Conservation (phyloP, 176 grass and related monocot genomes). For the Avena sativa region DNA sequence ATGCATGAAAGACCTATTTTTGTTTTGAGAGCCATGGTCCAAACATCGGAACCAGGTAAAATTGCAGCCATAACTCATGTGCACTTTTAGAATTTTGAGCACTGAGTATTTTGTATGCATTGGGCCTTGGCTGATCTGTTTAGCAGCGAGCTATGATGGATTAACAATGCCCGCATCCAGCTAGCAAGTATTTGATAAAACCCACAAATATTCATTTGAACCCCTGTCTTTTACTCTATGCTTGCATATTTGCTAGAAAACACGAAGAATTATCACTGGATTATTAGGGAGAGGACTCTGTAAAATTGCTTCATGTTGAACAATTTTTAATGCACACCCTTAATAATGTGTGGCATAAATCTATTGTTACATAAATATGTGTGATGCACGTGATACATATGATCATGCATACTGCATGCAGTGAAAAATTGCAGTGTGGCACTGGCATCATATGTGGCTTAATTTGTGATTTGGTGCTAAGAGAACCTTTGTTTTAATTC, state of each 20-base stretch:
- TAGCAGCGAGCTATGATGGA: constrained; percentile 24
- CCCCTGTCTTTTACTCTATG: background rate
- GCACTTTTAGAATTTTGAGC: constrained; percentile 14
- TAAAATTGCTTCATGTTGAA: constrained; percentile 16
- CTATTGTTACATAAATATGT: background rate
- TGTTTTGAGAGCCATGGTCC: constrained; percentile 10
- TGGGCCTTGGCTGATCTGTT: background rate
- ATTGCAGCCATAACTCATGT: background rate
- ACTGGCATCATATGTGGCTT: background rate
- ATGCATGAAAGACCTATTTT: background rate
- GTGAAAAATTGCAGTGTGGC: background rate
- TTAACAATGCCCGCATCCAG: constrained; percentile 8
- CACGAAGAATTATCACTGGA: background rate
- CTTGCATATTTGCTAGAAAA: constrained; percentile 14
- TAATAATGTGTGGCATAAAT: background rate
- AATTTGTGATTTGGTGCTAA: constrained; percentile 13
- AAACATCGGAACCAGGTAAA: background rate
- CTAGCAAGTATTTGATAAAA: constrained; percentile 31
- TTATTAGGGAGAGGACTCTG: background rate
- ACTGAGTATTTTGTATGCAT: background rate
- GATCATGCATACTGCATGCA: constrained; percentile 13
- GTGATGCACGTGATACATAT: background rate
- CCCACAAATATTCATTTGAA: constrained; percentile 16
- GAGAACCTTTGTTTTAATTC: constrained; percentile 3
- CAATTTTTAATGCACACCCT: background rate